Conservation (phyloP, 352 stramenopile species). For the Poterioochromonas sp. region DNA sequence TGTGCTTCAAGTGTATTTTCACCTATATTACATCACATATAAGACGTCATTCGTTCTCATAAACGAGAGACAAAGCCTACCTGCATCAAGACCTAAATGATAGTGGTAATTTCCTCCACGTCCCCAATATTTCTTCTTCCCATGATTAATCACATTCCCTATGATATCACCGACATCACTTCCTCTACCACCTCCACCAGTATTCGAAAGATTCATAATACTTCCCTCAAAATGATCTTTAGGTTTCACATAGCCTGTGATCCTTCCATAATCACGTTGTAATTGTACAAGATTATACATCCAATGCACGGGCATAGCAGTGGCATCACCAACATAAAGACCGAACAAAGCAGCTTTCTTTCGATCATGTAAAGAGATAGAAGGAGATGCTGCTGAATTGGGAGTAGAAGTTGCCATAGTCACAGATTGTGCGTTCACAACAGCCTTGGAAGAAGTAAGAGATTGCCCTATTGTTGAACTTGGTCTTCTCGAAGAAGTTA, state of each 20-base stretch:
- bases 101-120: slow-evolving; percentile 58
- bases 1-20: slow-evolving; percentile 62
- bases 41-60: not conserved
- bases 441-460: too few relatives aligned
- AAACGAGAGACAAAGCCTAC: slow-evolving; percentile 14
- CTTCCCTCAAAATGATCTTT: slow-evolving; percentile 51
- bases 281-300: slow-evolving; percentile 57
- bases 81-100: slow-evolving; percentile 54
- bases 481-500: too few relatives aligned
- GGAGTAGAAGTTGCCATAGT: too few relatives aligned
- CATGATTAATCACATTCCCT: slow-evolving; percentile 64
- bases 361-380: not conserved
- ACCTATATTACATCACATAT: not conserved
- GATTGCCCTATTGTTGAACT: too few relatives aligned
- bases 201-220: slow-evolving; percentile 63
- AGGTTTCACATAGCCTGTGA: slow-evolving; percentile 55
- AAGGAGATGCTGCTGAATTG: too few relatives aligned
- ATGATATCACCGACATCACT: slow-evolving; percentile 52
- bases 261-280: slow-evolving; percentile 53
- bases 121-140: slow-evolving; percentile 60
- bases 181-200: slow-evolving; percentile 57
- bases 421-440: too few relatives aligned
- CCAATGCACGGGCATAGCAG: slow-evolving; percentile 61
- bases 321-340: slow-evolving; percentile 54
- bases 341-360: slow-evolving; percentile 10